Percentiles rank a stretch among this genome's conserved stretches.
Evolutionary conservation across 176 grass and related monocot species (phyloP).

Genomic region (Oryza nivara): DNA sequence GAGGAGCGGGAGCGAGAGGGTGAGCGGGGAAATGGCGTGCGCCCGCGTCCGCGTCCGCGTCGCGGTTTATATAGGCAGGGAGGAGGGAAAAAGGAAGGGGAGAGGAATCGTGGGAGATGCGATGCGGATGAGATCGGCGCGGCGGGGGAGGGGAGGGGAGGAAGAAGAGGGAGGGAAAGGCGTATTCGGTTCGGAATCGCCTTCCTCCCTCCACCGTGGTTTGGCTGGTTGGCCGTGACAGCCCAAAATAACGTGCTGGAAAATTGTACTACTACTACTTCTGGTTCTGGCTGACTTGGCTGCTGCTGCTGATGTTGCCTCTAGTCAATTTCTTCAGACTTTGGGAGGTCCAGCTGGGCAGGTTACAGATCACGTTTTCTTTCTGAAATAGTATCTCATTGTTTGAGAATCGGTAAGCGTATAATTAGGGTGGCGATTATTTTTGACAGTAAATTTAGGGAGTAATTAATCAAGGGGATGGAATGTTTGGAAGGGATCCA

Average conservation of each 20-base stretch:
- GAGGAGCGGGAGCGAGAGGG: too few relatives aligned
- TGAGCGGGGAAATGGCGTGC: background rate
- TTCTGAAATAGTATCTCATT: too few relatives aligned
- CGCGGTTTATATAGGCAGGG: slow-evolving; percentile 31
- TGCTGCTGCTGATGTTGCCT: too few relatives aligned
- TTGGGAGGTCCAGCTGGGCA: too few relatives aligned
- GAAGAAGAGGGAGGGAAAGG: background rate
- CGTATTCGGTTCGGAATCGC: slow-evolving; percentile 32
- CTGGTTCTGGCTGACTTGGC: too few relatives aligned
- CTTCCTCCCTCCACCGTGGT: background rate
- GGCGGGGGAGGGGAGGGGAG: too few relatives aligned
- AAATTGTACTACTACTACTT: too few relatives aligned
- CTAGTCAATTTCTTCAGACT: background rate
- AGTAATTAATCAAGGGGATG: background rate
- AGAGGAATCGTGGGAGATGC: background rate
- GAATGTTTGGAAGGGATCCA: background rate
- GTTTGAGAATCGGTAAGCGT: too few relatives aligned
- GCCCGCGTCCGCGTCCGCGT: slow-evolving; percentile 10
- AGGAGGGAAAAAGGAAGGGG: background rate
- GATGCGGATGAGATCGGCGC: slow-evolving; percentile 30
- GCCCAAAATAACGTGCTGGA: background rate
- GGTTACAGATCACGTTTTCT: background rate
- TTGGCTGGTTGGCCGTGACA: background rate
- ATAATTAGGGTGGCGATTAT: background rate
- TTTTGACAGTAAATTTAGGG: background rate